A percentile compares a stretch with the other conserved stretches of the same genome.
phyloP scores from a whole-genome alignment of 2,329 filamentous ascomycete species.

The Colletotrichum cuscutae region DNA sequence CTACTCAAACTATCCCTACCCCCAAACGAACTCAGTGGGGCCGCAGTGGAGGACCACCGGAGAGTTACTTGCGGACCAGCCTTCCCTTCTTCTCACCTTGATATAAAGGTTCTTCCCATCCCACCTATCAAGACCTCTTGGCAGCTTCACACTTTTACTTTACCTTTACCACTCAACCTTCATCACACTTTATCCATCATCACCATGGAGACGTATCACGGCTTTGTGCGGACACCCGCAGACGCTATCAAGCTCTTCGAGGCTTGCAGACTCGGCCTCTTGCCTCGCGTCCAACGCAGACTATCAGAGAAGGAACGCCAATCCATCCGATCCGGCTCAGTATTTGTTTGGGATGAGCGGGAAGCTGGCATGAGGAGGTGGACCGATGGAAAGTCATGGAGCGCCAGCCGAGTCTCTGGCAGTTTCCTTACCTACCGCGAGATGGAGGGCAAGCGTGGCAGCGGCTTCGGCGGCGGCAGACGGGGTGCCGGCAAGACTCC shows the following conservation, averaged over 20 bases:
- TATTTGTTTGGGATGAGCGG: conserved; percentile 99
- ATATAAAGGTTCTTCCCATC: conserved; percentile 24
- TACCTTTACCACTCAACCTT: background rate
- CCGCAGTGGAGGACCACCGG: conserved; percentile 25
- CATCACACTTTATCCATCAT: conserved; percentile 38
- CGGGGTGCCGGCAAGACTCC: conserved; percentile 79
- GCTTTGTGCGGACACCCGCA: conserved; percentile 91
- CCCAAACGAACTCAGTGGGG: conserved; percentile 31
- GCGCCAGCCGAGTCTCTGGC: conserved; percentile 94
- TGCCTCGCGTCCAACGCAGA: conserved; percentile 91
- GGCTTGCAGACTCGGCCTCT: conserved; percentile 87
- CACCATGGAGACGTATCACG: conserved; percentile 95
- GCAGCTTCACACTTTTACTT: conserved; percentile 25
- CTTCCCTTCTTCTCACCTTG: background rate
- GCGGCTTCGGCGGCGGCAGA: conserved; percentile 72
- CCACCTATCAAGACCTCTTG: conserved; percentile 4
- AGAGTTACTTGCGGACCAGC: conserved; percentile 23
- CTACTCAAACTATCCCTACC: conserved; percentile 17
- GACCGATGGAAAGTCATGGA: conserved; percentile 99
- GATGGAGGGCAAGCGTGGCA: conserved; percentile 98
- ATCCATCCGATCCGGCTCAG: conserved; percentile 94
- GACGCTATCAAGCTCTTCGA: conserved; percentile 99
- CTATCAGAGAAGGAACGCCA: conserved; percentile 97
- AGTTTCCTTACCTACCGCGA: conserved; percentile 98
- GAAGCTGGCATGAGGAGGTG: conserved; percentile 98